A percentile compares a stretch with the other conserved stretches of the same genome.
Conservation (phyloP, 495 filamentous ascomycete species). For the Penicillium cataractarum region DNA sequence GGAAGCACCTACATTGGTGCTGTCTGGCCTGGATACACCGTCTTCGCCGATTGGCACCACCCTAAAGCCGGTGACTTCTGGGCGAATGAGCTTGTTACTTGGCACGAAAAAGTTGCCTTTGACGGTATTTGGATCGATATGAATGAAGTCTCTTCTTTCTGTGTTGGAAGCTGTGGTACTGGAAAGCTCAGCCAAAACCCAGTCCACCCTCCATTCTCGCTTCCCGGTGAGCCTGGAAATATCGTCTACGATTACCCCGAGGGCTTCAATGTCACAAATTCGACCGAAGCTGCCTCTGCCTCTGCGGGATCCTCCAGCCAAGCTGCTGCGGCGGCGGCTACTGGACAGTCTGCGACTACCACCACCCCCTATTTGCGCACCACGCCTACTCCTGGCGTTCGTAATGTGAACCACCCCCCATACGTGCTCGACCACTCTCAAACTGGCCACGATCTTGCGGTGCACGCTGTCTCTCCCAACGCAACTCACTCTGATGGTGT, state of each 20-base stretch:
- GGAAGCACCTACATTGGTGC: conserved; percentile 63
- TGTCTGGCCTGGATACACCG: conserved; percentile 69
- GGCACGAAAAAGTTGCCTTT: conserved; percentile 60
- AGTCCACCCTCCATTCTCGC: conserved; percentile 65
- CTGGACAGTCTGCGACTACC: conserved; percentile 40
- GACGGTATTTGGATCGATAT: conserved; percentile 69
- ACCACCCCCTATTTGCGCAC: conserved; percentile 59
- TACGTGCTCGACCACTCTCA: conserved; percentile 83
- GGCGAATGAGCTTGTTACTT: conserved; percentile 65
- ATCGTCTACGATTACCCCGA: conserved; percentile 69
- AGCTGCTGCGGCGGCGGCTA: conserved; percentile 44
- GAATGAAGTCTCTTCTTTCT: conserved; percentile 76
- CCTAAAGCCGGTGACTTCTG: conserved; percentile 67
- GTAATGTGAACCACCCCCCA: conserved; percentile 79
- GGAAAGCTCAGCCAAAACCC: conserved; percentile 71
- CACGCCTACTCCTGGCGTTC: conserved; percentile 67
- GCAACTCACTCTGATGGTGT: conserved; percentile 75
- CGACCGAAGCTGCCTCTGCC: conserved; percentile 66
- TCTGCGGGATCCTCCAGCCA: conserved; percentile 57
- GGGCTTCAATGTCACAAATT: conserved; percentile 70
- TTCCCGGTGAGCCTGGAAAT: conserved; percentile 68
- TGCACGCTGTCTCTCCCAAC: conserved; percentile 76
- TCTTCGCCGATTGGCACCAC: conserved; percentile 66
- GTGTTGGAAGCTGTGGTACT: conserved; percentile 75
- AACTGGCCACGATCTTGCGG: conserved; percentile 65